phyloP scores from a whole-genome alignment of 2,329 filamentous ascomycete species.

The Cryphonectria parasitica region DNA sequence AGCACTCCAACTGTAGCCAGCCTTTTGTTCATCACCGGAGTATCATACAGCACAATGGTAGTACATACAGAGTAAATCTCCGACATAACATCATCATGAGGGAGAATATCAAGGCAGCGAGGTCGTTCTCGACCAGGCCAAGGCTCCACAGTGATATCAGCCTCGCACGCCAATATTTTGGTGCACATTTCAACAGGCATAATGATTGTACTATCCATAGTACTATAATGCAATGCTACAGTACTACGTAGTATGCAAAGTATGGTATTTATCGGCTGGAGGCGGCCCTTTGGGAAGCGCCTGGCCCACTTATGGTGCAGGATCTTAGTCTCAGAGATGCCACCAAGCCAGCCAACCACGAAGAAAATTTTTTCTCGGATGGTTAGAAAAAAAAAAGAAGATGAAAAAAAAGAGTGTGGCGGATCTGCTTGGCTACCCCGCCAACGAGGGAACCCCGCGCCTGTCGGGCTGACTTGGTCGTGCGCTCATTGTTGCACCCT shows the following conservation, averaged over 20 bases:
- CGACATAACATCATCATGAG: neutral
- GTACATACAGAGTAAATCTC: neutral
- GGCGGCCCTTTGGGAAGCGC: neutral
- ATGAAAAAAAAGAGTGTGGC: slow-evolving; percentile 1
- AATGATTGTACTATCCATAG: neutral
- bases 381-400: neutral
- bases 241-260: neutral
- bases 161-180: slow-evolving; percentile 2
- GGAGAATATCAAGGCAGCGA: neutral
- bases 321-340: slow-evolving; percentile 1
- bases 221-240: neutral
- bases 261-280: neutral
- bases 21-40: neutral
- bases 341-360: neutral
- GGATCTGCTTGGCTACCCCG: slow-evolving; percentile 8
- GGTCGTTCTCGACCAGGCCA: neutral
- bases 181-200: neutral
- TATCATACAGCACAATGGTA: neutral
- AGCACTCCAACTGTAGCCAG: neutral
- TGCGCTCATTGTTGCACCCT: too few relatives aligned
- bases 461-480: neutral
- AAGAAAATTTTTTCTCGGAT: neutral
- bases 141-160: slow-evolving; percentile 7
- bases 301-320: slow-evolving; percentile 10
- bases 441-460: slow-evolving; percentile 11